These are phyloP conservation scores for Aspergillus floridensis DNA, from an alignment of 2,329 filamentous ascomycete species.

Conservation along the genomic window DNA sequence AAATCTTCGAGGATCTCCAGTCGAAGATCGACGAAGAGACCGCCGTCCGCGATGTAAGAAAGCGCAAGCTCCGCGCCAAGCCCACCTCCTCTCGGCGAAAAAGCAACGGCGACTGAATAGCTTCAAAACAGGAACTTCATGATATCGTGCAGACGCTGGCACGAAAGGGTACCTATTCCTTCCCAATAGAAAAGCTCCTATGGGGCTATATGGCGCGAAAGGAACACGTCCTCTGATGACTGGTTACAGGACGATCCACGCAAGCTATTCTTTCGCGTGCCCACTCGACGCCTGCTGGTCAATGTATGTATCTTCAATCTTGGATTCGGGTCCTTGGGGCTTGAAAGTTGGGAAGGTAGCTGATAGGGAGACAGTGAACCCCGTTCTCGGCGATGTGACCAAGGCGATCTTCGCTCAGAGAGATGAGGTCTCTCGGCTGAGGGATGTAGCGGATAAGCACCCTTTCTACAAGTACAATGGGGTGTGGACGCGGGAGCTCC, in stretches of 20 bases:
- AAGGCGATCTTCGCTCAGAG: constrained; percentile 69
- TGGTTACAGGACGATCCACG: constrained; percentile 63
- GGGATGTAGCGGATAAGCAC: constrained; percentile 72
- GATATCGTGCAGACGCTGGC: constrained; percentile 80
- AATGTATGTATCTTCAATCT: constrained; percentile 48
- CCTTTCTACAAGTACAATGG: constrained; percentile 98
- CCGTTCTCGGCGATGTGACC: constrained; percentile 68
- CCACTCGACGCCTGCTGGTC: constrained; percentile 74
- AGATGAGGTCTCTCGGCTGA: constrained; percentile 67
- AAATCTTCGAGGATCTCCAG: constrained; percentile 85
- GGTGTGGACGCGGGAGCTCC: constrained; percentile 79
- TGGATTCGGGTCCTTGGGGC: background rate
- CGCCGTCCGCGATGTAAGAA: constrained; percentile 67
- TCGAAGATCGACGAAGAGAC: constrained; percentile 85
- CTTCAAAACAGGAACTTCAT: constrained; percentile 62
- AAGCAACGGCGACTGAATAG: constrained; percentile 12
- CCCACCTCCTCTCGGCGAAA: constrained; percentile 15
- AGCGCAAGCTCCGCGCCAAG: constrained; percentile 12
- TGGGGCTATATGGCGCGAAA: background rate
- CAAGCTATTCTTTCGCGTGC: constrained; percentile 83
- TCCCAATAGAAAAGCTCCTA: no score
- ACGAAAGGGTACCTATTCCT: constrained; percentile 58
- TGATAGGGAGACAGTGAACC: constrained; percentile 53
- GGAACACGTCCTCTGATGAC: background rate
- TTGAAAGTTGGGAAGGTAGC: background rate